Conservation (phyloP, 441 rosid genomes). For the Erysimum cheiri region DNA sequence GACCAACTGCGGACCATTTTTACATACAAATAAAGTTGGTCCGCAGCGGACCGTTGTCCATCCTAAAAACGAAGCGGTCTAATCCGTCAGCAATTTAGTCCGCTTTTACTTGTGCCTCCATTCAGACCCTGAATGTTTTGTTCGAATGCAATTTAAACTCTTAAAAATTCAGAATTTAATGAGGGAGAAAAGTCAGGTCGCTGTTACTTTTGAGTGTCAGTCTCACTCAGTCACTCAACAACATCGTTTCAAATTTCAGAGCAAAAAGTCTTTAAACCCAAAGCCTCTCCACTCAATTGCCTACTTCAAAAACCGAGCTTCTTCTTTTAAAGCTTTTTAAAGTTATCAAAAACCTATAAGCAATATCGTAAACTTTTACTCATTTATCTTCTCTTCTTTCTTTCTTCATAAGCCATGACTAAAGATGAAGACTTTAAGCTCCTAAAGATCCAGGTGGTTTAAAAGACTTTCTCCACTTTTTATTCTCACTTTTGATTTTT, state of each 20-base stretch:
- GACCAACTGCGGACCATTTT: too few relatives aligned
- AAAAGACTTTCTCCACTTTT: conserved; percentile 29
- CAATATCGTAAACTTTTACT: conserved; percentile 5
- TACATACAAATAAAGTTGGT: too few relatives aligned
- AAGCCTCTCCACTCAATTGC: conserved; percentile 32
- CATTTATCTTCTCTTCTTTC: conserved; percentile 16
- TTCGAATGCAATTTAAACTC: conserved; percentile 23
- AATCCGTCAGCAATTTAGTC: too few relatives aligned
- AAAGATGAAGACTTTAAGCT: conserved; percentile 88
- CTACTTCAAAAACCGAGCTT: conserved; percentile 30
- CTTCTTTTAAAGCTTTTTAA: not conserved
- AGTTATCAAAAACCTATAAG: not conserved
- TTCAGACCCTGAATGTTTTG: too few relatives aligned
- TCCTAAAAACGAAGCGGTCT: too few relatives aligned
- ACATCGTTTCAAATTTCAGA: conserved; percentile 36
- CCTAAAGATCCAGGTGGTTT: conserved; percentile 79
- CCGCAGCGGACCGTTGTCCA: too few relatives aligned
- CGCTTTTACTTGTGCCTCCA: too few relatives aligned
- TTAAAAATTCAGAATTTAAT: conserved; percentile 29
- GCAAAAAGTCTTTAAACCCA: conserved; percentile 34
- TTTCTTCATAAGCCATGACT: conserved; percentile 51
- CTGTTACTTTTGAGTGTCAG: conserved; percentile 31
- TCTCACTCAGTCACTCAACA: conserved; percentile 44
- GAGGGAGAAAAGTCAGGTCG: conserved; percentile 5
- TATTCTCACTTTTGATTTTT: not conserved